These are phyloP conservation scores for Thamnidium elegans DNA, from an alignment of 192 early-diverging fungal species.

Conservation along the genomic window DNA sequence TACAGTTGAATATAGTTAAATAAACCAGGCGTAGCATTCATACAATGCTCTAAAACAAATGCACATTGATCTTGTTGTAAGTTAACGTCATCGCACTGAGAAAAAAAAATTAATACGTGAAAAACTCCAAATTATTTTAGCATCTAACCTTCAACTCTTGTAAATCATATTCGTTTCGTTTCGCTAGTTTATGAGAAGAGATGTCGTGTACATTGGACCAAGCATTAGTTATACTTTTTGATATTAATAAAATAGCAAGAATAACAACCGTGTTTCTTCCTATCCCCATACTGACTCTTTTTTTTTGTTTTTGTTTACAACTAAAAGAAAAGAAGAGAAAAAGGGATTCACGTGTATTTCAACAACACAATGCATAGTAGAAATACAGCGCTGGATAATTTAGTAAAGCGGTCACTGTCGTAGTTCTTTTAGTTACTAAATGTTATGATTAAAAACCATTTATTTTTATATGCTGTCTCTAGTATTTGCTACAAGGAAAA, in stretches of 20 bases:
- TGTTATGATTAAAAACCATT: no score
- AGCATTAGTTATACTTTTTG: slow-evolving; percentile 13
- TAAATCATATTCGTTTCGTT: slow-evolving; percentile 1
- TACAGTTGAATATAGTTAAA: slow-evolving; percentile 59
- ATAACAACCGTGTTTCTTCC: slow-evolving; percentile 17
- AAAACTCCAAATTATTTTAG: neutral
- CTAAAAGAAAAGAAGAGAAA: no score
- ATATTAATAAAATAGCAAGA: slow-evolving; percentile 7
- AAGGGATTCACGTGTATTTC: no score
- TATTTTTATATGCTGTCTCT: no score
- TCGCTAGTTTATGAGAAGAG: neutral
- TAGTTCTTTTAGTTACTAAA: no score
- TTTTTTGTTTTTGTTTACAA: no score
- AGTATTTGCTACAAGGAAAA: no score
- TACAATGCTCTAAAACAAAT: slow-evolving; percentile 61
- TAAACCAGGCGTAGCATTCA: slow-evolving; percentile 57
- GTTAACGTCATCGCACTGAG: slow-evolving; percentile 52
- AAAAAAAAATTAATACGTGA: neutral
- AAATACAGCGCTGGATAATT: no score
- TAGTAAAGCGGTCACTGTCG: no score
- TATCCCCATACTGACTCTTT: neutral
- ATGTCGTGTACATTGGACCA: slow-evolving; percentile 10
- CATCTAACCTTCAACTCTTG: neutral
- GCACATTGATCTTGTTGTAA: slow-evolving; percentile 54
- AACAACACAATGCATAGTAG: no score